phyloP scores from a whole-genome alignment of 139 green algal species.

The Astrephomene gubernaculifera region DNA sequence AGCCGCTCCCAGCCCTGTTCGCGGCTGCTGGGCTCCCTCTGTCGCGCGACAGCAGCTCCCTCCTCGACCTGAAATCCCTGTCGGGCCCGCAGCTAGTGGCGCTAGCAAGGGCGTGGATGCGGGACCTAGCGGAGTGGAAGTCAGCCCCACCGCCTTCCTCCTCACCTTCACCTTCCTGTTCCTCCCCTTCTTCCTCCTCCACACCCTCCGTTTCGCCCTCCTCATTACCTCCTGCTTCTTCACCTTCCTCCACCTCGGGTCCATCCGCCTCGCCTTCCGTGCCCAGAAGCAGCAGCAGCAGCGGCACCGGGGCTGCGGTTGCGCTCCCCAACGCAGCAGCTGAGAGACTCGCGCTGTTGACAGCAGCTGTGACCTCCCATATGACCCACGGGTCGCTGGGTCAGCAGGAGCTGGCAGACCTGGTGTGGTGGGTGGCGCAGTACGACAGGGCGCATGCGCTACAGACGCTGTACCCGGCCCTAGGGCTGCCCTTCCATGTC shows the following conservation, averaged over 20 bases:
- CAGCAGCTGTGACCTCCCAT: not conserved
- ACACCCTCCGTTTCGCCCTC: not conserved
- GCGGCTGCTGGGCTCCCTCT: not conserved
- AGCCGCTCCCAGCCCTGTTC: not conserved
- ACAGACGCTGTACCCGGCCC: constrained; percentile 15
- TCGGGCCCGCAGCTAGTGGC: not conserved
- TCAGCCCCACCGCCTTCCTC: not conserved
- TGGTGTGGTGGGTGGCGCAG: constrained; percentile 47
- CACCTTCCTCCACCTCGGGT: not conserved
- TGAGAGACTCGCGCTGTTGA: not conserved
- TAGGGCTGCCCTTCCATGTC: constrained; percentile 52
- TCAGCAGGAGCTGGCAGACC: constrained; percentile 54
- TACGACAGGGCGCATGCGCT: constrained; percentile 5
- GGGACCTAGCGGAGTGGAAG: not conserved
- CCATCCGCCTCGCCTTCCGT: not conserved
- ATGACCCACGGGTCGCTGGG: constrained; percentile 5
- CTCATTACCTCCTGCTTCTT: not conserved
- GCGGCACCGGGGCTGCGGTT: not conserved
- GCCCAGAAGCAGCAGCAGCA: not conserved
- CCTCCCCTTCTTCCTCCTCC: too few relatives aligned
- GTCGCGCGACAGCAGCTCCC: not conserved
- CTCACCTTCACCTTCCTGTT: not conserved
- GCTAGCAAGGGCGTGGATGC: not conserved
- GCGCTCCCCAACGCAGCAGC: not conserved
- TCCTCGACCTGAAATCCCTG: not conserved